Base-by-base conservation (phyloP, 2,329 filamentous ascomycete genomes). In the Diaporthe vexans region DNA sequence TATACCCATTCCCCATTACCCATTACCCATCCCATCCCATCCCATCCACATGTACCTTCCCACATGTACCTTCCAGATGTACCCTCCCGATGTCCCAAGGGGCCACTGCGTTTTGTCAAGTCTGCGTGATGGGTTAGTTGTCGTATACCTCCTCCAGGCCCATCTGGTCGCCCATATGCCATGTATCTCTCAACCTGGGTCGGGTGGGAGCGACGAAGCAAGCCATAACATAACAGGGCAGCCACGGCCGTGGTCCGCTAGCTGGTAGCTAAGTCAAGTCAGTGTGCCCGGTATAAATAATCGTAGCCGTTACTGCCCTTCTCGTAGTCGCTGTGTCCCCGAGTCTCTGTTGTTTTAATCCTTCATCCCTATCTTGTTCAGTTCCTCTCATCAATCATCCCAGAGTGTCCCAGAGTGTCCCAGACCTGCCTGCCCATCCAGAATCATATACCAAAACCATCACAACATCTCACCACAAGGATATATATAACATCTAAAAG, bases 251-350 rank as follows among this genome's bases (percentile, higher is more conserved):
- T 74, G 57, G 57, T 51, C 57, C 67, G 61, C 52, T 69, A 52
- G 67, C 46, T 40, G 63, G 71, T 21, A 70, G 19, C 6, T 51
- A 26, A 43, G 56, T 70, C 56, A 54, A 19, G 40, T 43, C 40
- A 43, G 15, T 43, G 54, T 52, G 52, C 40, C 74, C 9, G 43
- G 58, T 76, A 76, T 76, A 76, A 76, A 76, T 74, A 68, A 71
- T 74, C 26, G 48, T 56, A 70, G 51, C 63, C 56, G 61, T 59
- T 59, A 69, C 70, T 72, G 54, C 68, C 68, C 58, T n/a, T 26
- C 57, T 69, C 29, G 40, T 71, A 48, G 72, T 17, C 33, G 21
- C 37, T 15, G 51, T 33, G 52, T 43, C 40, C 63, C 65, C 59
- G 56, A 48, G 29, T 33, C 68, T 63, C 24, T 61, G 48, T 51